phyloP scores from a whole-genome alignment of 768 basidiomycete genomes.

The Kwoniella bestiolae region DNA sequence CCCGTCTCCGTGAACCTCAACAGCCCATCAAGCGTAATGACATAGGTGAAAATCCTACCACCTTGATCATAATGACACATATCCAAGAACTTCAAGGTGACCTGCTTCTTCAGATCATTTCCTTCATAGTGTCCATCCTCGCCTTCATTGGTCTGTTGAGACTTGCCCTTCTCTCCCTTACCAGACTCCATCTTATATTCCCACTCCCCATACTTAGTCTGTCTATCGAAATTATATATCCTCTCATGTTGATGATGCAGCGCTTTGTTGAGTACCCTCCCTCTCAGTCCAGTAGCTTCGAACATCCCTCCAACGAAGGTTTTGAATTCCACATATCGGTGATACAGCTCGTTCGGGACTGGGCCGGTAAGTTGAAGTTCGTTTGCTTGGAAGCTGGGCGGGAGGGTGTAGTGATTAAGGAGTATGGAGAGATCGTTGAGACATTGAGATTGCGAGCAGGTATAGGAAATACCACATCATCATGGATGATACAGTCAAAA shows the following conservation, averaged over 20 bases:
- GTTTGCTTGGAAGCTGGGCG: slow-evolving; percentile 61
- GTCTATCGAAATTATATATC: slow-evolving; percentile 59
- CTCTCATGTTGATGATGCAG: slow-evolving; percentile 60
- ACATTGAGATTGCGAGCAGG: no score
- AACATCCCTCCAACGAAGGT: slow-evolving; percentile 61
- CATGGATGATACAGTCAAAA: not conserved
- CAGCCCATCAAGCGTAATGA: slow-evolving; percentile 74
- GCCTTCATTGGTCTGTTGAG: not conserved
- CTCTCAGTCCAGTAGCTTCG: slow-evolving; percentile 57
- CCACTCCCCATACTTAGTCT: slow-evolving; percentile 57
- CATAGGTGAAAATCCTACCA: slow-evolving; percentile 73
- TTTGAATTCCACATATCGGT: slow-evolving; percentile 59
- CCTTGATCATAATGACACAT: slow-evolving; percentile 61
- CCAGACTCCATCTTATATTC: slow-evolving; percentile 23
- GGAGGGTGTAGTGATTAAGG: slow-evolving; percentile 12
- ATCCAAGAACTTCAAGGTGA: slow-evolving; percentile 58
- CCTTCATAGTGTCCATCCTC: slow-evolving; percentile 35
- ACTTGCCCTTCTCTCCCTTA: not conserved
- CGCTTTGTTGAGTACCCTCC: slow-evolving; percentile 58
- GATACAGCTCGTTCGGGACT: slow-evolving; percentile 59
- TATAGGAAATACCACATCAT: no score
- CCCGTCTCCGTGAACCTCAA: slow-evolving; percentile 85
- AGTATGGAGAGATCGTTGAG: slow-evolving; percentile 20
- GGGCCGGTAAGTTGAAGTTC: slow-evolving; percentile 61
- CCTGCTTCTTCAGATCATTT: slow-evolving; percentile 35